A percentile compares a stretch with the other conserved stretches of the same genome.
Evolutionary conservation across 306 rosid genomes (phyloP).

Genomic region (Cercis canadensis): DNA sequence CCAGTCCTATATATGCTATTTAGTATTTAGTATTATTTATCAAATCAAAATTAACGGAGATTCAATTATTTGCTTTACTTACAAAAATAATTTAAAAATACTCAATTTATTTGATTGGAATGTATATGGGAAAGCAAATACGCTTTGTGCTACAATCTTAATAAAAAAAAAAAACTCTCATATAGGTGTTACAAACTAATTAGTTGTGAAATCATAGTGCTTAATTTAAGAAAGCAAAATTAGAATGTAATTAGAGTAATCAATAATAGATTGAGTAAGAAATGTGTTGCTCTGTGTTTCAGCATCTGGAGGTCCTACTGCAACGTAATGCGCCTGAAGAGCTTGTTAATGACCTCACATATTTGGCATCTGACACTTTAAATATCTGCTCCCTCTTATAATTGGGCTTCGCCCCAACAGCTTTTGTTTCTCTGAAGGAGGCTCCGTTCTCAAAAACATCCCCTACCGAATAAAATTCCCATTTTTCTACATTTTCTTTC

Average conservation of each 20-base stretch:
- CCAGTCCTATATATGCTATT: too few species aligned
- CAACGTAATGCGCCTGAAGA: constrained; percentile 42
- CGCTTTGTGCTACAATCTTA: too few species aligned
- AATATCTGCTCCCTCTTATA: constrained; percentile 35
- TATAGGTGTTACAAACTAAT: too few species aligned
- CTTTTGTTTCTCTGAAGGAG: constrained; percentile 17
- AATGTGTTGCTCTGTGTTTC: too few species aligned
- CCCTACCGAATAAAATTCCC: constrained; percentile 46
- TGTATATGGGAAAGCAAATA: neutral
- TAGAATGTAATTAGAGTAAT: too few species aligned
- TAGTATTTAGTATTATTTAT: too few species aligned
- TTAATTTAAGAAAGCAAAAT: too few species aligned
- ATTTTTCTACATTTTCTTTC: constrained; percentile 1
- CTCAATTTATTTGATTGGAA: neutral
- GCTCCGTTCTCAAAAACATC: constrained; percentile 58
- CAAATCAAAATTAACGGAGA: neutral
- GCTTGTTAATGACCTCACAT: constrained; percentile 35
- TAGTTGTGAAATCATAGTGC: too few species aligned
- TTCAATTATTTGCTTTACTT: neutral
- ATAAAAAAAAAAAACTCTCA: too few species aligned
- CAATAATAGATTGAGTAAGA: too few species aligned
- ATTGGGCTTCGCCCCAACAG: constrained; percentile 35
- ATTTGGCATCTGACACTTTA: constrained; percentile 36
- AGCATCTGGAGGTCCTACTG: constrained; percentile 32
- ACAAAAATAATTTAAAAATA: too few species aligned